These are phyloP conservation scores for Lomentospora prolificans DNA, from an alignment of 2,329 filamentous ascomycete genomes.

Conservation along the genomic window DNA sequence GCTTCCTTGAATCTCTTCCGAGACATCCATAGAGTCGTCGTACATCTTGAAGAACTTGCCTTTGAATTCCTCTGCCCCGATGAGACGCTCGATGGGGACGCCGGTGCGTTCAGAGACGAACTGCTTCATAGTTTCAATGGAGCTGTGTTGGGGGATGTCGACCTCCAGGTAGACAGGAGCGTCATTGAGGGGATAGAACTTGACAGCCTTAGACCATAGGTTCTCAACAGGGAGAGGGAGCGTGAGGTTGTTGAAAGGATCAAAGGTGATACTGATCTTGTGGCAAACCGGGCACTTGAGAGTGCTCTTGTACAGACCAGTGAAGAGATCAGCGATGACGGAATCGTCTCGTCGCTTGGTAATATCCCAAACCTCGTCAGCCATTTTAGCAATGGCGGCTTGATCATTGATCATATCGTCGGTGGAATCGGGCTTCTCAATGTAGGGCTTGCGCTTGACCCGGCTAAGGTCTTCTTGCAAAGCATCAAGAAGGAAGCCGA, in stretches of 20 bases:
- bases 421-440: constrained; percentile 94
- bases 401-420: constrained; percentile 87
- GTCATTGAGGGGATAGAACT: constrained; percentile 68
- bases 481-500: constrained; percentile 89
- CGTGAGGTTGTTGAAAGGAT: constrained; percentile 92
- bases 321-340: constrained; percentile 89
- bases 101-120: constrained; percentile 59
- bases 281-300: constrained; percentile 82
- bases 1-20: constrained; percentile 60
- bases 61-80: constrained; percentile 74
- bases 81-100: constrained; percentile 55
- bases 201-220: constrained; percentile 65
- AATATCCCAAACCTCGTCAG: constrained; percentile 81
- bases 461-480: constrained; percentile 92
- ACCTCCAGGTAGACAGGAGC: constrained; percentile 62
- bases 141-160: constrained; percentile 69
- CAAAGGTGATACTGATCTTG: constrained; percentile 97
- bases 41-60: constrained; percentile 82
- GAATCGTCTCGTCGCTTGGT: constrained; percentile 90
- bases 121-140: constrained; percentile 58
- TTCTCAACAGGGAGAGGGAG: constrained; percentile 82
- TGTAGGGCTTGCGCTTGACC: constrained; percentile 91
- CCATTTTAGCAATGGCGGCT: constrained; percentile 72
- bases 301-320: constrained; percentile 96
- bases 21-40: constrained; percentile 55